Evolutionary conservation across 108 stramenopile species (phyloP).

Genomic region (Cyclostephanos invisitatus): DNA sequence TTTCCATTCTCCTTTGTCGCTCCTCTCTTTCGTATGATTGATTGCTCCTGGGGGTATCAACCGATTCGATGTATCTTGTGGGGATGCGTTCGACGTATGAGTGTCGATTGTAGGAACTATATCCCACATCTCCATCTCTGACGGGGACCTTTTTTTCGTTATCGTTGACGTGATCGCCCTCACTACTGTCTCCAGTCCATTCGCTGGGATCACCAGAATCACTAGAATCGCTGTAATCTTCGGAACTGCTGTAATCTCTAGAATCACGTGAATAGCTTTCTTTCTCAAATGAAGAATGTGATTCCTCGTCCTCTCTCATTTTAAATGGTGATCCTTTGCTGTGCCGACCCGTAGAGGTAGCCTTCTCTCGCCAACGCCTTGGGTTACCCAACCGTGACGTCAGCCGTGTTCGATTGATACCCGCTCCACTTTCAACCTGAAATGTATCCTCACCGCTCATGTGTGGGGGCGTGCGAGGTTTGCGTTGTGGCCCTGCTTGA

Average conservation of each 20-base stretch:
- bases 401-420: not conserved
- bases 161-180: not conserved
- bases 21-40: not conserved
- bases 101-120: not conserved
- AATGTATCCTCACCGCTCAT: not conserved
- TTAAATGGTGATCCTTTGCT: not conserved
- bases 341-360: not conserved
- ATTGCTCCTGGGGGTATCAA: not conserved
- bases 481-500: not conserved
- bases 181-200: too few species aligned
- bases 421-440: not conserved
- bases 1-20: conserved; percentile 10
- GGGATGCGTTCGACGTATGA: not conserved
- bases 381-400: not conserved
- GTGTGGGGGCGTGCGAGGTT: not conserved
- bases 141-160: not conserved
- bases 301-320: not conserved
- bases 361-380: not conserved
- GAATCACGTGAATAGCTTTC: conserved; percentile 2
- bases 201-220: too few species aligned
- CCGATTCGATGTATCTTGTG: not conserved
- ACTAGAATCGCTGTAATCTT: not conserved
- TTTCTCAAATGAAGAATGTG: not conserved
- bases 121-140: not conserved
- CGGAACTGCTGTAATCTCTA: not conserved